Percentiles rank a stretch among this genome's conserved stretches.
Evolutionary conservation across 305 asterid species (phyloP).

Genomic region (Coffea humblotiana): DNA sequence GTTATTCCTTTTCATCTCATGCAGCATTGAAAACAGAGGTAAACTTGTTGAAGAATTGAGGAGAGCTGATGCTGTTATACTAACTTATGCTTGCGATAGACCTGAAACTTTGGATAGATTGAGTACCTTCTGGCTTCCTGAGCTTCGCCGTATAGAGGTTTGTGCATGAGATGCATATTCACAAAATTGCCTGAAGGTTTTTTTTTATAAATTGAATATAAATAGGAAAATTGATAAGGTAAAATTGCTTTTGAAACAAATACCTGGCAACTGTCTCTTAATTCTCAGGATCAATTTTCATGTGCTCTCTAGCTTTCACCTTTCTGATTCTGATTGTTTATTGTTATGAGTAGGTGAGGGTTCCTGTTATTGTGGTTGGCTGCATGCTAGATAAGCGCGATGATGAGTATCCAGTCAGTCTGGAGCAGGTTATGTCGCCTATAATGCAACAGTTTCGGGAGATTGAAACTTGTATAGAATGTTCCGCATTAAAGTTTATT

Average conservation of each 20-base stretch:
- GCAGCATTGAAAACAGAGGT: slow-evolving; percentile 72
- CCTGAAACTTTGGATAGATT: slow-evolving; percentile 84
- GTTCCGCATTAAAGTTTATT: slow-evolving; percentile 78
- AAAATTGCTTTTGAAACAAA: background rate
- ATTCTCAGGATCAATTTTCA: background rate
- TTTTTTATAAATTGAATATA: background rate
- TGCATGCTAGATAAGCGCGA: slow-evolving; percentile 96
- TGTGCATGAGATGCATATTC: slow-evolving; percentile 17
- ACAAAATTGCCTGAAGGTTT: background rate
- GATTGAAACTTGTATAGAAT: slow-evolving; percentile 98
- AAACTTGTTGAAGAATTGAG: slow-evolving; percentile 77
- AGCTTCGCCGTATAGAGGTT: slow-evolving; percentile 90
- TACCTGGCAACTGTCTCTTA: background rate
- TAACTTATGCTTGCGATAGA: slow-evolving; percentile 90
- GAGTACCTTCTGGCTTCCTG: slow-evolving; percentile 97
- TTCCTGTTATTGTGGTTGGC: slow-evolving; percentile 97
- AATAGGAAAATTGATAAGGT: background rate
- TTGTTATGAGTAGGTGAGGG: slow-evolving; percentile 61
- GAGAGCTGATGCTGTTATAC: slow-evolving; percentile 87
- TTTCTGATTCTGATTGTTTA: background rate
- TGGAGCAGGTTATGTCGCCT: slow-evolving; percentile 98
- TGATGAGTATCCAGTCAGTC: slow-evolving; percentile 67
- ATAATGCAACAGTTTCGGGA: slow-evolving; percentile 99
- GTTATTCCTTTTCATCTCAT: slow-evolving; percentile 15
- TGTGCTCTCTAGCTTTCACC: background rate